Percentiles rank a stretch among this genome's conserved stretches.
Conservation (phyloP, 2,329 filamentous ascomycete species). For the Cercospora beticola region DNA sequence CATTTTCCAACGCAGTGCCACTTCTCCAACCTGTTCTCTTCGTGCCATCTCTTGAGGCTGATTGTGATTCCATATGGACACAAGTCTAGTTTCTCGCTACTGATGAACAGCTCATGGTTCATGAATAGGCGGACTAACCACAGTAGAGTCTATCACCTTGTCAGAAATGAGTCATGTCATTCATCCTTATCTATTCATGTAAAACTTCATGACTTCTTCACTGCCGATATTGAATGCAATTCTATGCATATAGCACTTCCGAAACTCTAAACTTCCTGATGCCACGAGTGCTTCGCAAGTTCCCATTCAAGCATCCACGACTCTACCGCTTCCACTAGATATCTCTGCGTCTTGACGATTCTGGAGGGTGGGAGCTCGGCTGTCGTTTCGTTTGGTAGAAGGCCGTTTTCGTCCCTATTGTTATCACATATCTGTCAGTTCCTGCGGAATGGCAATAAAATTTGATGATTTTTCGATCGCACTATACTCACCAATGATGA, state of each 20-base stretch:
- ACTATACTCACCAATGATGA: conserved; percentile 59
- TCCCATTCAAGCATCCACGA: conserved; percentile 66
- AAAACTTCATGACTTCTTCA: background rate
- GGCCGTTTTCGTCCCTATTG: conserved; percentile 32
- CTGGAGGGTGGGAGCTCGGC: conserved; percentile 57
- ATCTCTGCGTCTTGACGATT: conserved; percentile 59
- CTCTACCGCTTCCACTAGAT: conserved; percentile 62
- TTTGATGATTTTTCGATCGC: too few species aligned
- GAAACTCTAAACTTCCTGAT: background rate
- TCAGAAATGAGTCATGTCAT: too few species aligned
- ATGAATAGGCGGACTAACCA: too few species aligned
- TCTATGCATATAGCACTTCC: background rate
- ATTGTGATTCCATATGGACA: too few species aligned
- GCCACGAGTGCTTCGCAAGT: conserved; percentile 1
- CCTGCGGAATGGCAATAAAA: too few species aligned
- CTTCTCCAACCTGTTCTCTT: too few species aligned
- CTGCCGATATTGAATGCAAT: background rate
- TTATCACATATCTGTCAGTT: background rate
- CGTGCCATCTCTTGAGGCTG: too few species aligned
- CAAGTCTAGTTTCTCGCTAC: too few species aligned
- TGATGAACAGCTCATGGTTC: too few species aligned
- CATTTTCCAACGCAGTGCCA: background rate
- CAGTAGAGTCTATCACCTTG: too few species aligned
- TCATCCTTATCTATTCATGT: too few species aligned
- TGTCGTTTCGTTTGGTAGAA: conserved; percentile 64